Evolutionary conservation across 2,329 filamentous ascomycete species (phyloP), one percentile per base, ranked within the genome.

Genomic region (Cladosporium phlei): DNA sequence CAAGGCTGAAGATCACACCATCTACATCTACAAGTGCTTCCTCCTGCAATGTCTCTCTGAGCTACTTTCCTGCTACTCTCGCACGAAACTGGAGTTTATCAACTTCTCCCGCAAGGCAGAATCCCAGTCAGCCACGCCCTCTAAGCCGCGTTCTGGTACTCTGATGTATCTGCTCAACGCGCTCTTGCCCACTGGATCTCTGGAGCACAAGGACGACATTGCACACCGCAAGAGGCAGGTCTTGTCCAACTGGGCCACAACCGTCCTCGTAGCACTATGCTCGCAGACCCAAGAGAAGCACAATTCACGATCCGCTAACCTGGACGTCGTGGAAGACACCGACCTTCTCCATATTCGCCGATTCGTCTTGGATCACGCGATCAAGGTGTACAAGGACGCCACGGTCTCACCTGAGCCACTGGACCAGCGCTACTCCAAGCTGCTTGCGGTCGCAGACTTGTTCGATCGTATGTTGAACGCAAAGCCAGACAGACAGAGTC

Each of bases 31-130:
- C 62, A 82, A 93, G 38, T 96, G 91, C 70, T 96, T 97, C 71
- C 72, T 99, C 42, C 77, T 99, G 24, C 89, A 93, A 62, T 95
- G 90, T 60, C 73, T 99, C 29, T 84, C 88, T 0, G 93, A 99
- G 66, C 78, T 98, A 11, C 74, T 98, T 11, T 83, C 86, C 48
- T 94, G 86, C 60, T 98, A 97, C 70, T 95, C 89, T 57, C 83
- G 89, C 45, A 88, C 89, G 7, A 99, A 99, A 74, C 81, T 98
- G 33, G 94, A 98, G 64, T 97, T 99, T 64, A 96, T 99, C 72
- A 97, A 96, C 66, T 98, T 96, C 71, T 97, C 94, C 55, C 84
- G 91, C 51, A 95, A 90, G 61, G 85, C 88, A 5, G 88, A 91
- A 37, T 78, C 88, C 34, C 84, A 88, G 56, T 84, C 84, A 9